Evolutionary conservation across 108 stramenopile genomes (phyloP).

Genomic region (Fragilaria radians): DNA sequence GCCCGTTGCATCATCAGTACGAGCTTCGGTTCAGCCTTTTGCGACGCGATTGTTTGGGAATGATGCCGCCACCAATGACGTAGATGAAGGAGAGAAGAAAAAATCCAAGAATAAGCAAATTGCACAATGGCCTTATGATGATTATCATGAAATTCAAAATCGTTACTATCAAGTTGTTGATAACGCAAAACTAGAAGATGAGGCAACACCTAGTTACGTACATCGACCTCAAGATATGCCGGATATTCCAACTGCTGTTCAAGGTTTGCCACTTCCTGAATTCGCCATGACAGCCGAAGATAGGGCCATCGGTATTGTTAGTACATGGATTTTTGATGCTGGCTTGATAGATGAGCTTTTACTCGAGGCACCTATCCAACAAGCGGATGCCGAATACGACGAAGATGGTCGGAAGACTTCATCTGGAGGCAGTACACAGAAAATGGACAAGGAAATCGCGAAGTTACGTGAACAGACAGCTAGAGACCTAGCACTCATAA

Average conservation of each 20-base stretch:
- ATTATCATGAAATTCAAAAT: conserved; percentile 75
- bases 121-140: conserved; percentile 77
- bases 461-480: conserved; percentile 57
- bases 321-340: conserved; percentile 83
- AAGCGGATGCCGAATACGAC: background rate
- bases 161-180: conserved; percentile 59
- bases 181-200: conserved; percentile 5
- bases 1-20: no score
- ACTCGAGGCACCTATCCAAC: background rate
- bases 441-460: conserved; percentile 86
- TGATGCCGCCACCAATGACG: background rate
- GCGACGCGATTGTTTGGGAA: background rate
- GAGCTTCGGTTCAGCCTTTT: background rate
- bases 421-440: conserved; percentile 28
- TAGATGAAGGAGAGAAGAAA: conserved; percentile 12
- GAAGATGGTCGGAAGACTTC: background rate
- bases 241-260: conserved; percentile 72
- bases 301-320: conserved; percentile 69
- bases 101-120: conserved; percentile 24
- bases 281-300: conserved; percentile 83
- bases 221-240: conserved; percentile 72
- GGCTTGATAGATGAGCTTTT: conserved; percentile 78
- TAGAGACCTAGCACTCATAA: conserved; percentile 69
- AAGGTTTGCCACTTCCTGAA: conserved; percentile 52
- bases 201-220: conserved; percentile 9